Base-by-base conservation (phyloP, 2,329 filamentous ascomycete species). In the Emydomyces testavorans region DNA sequence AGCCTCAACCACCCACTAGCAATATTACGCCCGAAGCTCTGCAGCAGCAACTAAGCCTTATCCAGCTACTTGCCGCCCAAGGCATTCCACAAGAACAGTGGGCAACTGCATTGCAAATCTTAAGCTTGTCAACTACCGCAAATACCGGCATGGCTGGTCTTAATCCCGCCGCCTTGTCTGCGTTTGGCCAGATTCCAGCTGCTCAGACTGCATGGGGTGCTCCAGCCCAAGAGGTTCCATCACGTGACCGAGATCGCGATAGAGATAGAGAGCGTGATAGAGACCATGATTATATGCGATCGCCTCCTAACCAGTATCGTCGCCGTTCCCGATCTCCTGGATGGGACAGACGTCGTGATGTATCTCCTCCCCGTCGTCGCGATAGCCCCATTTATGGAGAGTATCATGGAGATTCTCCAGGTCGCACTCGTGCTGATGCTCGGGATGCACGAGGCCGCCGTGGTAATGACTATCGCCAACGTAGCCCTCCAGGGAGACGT, bases 291-390 rank as follows among this genome's bases (percentile, higher is more conserved):
- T 71, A 71, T 58, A 67, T 74, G 62, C 77, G 80, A 62, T 86
- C 83, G 28, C 82, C 80, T 15, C 71, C 72, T 51, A 71, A 74
- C 42, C 64, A 67, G 50, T 69, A 70, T 57, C 79, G 84, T 50
- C 87, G 83, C 51, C 78, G 88, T 45, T 90, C 85, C 26, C 79
- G 85, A 32, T 94, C 88, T 54, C 85, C 88, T 43, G 80, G 82
- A 50, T 82, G 80, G 60, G 78, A 79, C 56, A 85, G 83, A 73
- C 80, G 80, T 57, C 73, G 76, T 52, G 79, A 78, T 52, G 75
- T 77, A 51, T 80, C 81, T 48, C 81, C 75, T 26, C 72, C 74
- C 45, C 73, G 75, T 55, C 76, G 78, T 55, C 75, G 78, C 50
- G 75, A 77, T 58, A 86, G 85, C 57, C 82, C 82, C 46, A 79